These are phyloP conservation scores for Elongisporangium anandrum DNA, from an alignment of 352 stramenopile species.

Conservation along the genomic window DNA sequence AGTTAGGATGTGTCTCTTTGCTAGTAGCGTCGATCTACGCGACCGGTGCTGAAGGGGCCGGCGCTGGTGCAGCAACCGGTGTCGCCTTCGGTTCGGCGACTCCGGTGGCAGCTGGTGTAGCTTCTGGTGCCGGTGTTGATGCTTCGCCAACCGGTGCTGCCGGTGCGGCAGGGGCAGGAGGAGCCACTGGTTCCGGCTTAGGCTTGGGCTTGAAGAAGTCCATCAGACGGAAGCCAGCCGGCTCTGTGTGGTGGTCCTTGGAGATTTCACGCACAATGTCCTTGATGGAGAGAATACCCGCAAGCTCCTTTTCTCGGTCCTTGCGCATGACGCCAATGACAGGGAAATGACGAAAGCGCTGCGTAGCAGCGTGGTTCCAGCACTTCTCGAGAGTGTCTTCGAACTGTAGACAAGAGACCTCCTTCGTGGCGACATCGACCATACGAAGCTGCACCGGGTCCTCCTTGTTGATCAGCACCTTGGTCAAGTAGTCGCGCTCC, in stretches of 20 bases:
- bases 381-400: slow-evolving; percentile 79
- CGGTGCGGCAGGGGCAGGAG: slow-evolving; percentile 6
- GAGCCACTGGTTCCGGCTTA: slow-evolving; percentile 15
- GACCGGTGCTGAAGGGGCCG: background rate
- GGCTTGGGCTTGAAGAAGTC: slow-evolving; percentile 83
- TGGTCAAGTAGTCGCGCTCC: slow-evolving; percentile 80
- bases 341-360: slow-evolving; percentile 80
- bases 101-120: background rate
- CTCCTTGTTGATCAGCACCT: slow-evolving; percentile 68
- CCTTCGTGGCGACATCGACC: slow-evolving; percentile 58
- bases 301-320: slow-evolving; percentile 75
- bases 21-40: background rate
- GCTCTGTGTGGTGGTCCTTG: slow-evolving; percentile 65
- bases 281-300: slow-evolving; percentile 80
- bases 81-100: background rate
- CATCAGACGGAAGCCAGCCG: slow-evolving; percentile 67
- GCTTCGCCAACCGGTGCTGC: background rate
- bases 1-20: background rate
- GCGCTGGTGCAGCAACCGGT: background rate
- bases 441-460: slow-evolving; percentile 49
- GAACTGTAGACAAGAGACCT: slow-evolving; percentile 57
- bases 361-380: slow-evolving; percentile 59
- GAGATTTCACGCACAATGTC: slow-evolving; percentile 85
- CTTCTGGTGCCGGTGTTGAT: background rate
- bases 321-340: slow-evolving; percentile 73